A percentile compares a stretch with the other conserved stretches of the same genome.
Evolutionary conservation across 1,139 yeast genomes (phyloP).

Genomic region (Diutina ranongensis): DNA sequence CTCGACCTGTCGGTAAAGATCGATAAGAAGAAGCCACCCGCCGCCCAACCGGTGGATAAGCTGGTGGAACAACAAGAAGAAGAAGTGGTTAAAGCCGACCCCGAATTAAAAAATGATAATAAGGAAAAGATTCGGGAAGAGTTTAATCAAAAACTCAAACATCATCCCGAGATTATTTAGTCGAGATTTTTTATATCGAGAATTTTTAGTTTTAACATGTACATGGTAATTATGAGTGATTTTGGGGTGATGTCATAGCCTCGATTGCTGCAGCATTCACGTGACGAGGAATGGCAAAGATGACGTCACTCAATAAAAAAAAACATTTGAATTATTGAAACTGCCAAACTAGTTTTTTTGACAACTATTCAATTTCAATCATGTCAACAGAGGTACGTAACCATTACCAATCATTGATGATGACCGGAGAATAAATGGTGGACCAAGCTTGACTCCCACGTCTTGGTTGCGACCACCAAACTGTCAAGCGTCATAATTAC

Average conservation of each 20-base stretch:
- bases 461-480: background rate
- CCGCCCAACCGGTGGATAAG: slow-evolving; percentile 35
- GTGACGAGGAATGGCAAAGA: background rate
- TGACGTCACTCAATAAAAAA: background rate
- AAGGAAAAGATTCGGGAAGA: slow-evolving; percentile 6
- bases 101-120: slow-evolving; percentile 13
- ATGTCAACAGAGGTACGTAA: slow-evolving; percentile 22
- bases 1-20: slow-evolving; percentile 8
- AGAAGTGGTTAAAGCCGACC: slow-evolving; percentile 27
- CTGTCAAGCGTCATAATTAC: slow-evolving; percentile 9
- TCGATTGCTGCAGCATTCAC: background rate
- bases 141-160: background rate
- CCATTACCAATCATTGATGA: background rate
- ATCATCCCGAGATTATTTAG: background rate
- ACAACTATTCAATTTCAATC: slow-evolving; percentile 1
- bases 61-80: slow-evolving; percentile 25
- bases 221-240: background rate
- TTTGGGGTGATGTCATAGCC: background rate
- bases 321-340: background rate
- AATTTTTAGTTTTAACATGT: too few species aligned
- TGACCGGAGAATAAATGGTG: background rate
- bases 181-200: too few species aligned
- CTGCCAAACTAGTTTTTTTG: background rate
- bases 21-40: slow-evolving; percentile 25
- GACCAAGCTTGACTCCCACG: background rate